phyloP scores from a whole-genome alignment of 1,284 basidiomycete species.

The Jaminaea rosea region DNA sequence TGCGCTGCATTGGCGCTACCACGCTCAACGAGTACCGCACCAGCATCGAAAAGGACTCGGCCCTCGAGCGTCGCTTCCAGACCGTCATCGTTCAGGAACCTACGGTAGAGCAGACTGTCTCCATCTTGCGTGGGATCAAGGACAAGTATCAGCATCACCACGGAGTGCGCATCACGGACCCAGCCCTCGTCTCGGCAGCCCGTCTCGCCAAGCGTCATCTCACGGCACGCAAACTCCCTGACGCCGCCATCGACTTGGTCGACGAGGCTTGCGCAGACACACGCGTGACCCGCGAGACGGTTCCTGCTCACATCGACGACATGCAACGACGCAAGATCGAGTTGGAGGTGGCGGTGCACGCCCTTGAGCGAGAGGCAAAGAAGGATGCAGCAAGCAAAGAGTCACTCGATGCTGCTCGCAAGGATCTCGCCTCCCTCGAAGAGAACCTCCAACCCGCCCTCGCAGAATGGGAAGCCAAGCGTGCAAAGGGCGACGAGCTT shows the following conservation, averaged over 20 bases:
- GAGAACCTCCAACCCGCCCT: constrained; percentile 82
- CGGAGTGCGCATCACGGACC: constrained; percentile 70
- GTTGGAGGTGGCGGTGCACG: constrained; percentile 90
- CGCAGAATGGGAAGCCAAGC: constrained; percentile 81
- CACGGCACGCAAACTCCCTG: constrained; percentile 47
- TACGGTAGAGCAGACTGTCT: constrained; percentile 78
- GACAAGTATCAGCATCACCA: constrained; percentile 61
- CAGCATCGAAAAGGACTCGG: constrained; percentile 79
- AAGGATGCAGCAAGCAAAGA: constrained; percentile 86
- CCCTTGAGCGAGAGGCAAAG: constrained; percentile 57
- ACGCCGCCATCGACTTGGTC: constrained; percentile 47
- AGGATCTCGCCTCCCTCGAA: constrained; percentile 74
- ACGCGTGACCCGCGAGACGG: constrained; percentile 64
- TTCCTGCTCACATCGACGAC: constrained; percentile 87
- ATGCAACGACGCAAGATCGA: constrained; percentile 87
- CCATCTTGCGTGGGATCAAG: constrained; percentile 79
- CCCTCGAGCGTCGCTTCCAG: constrained; percentile 81
- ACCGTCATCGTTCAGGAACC: constrained; percentile 92
- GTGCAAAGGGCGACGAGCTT: constrained; percentile 75
- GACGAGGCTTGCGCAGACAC: constrained; percentile 52
- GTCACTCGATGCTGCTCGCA: constrained; percentile 66
- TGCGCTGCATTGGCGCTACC: constrained; percentile 83
- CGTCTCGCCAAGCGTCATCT: constrained; percentile 90
- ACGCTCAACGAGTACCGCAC: constrained; percentile 88
- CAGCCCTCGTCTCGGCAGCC: constrained; percentile 80